These are phyloP conservation scores for Aspergillus funiculosus DNA, from an alignment of 495 filamentous ascomycete species.

Conservation along the genomic window DNA sequence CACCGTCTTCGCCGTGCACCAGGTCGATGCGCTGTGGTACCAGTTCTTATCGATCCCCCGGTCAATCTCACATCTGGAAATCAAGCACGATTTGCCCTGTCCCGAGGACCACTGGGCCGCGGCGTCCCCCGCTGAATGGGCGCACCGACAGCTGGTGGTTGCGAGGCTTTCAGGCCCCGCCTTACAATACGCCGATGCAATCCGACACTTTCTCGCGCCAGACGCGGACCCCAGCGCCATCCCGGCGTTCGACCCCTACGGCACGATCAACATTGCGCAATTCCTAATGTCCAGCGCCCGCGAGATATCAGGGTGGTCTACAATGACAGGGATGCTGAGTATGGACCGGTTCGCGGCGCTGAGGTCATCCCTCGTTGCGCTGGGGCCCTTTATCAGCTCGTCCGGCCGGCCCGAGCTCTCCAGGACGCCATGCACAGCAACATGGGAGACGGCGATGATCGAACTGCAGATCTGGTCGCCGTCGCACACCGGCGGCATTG, in stretches of 20 bases:
- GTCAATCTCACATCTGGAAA: slow-evolving; percentile 32
- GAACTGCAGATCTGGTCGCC: slow-evolving; percentile 36
- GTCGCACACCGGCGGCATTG: slow-evolving; percentile 31
- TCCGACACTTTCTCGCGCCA: slow-evolving; percentile 29
- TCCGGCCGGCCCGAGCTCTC: slow-evolving; percentile 5
- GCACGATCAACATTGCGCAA: slow-evolving; percentile 34
- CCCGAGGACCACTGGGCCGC: slow-evolving; percentile 27
- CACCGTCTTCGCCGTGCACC: slow-evolving; percentile 33
- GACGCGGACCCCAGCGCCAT: slow-evolving; percentile 18
- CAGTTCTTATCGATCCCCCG: slow-evolving; percentile 34
- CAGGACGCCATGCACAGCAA: slow-evolving; percentile 21
- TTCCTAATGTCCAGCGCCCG: slow-evolving; percentile 36
- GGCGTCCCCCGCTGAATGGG: slow-evolving; percentile 29
- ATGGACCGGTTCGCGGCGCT: slow-evolving; percentile 32
- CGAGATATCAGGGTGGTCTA: slow-evolving; percentile 37
- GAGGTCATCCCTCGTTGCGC: slow-evolving; percentile 26
- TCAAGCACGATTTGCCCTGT: slow-evolving; percentile 37
- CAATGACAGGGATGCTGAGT: slow-evolving; percentile 34
- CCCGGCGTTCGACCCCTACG: slow-evolving; percentile 31
- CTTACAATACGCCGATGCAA: slow-evolving; percentile 30
- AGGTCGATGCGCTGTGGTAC: slow-evolving; percentile 37
- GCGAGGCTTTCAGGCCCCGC: slow-evolving; percentile 10
- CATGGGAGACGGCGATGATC: slow-evolving; percentile 36
- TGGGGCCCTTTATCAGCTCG: slow-evolving; percentile 27
- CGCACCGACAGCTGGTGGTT: slow-evolving; percentile 25